Base-by-base conservation (phyloP, 352 stramenopile species). In the Halophytophthora polymorphica region DNA sequence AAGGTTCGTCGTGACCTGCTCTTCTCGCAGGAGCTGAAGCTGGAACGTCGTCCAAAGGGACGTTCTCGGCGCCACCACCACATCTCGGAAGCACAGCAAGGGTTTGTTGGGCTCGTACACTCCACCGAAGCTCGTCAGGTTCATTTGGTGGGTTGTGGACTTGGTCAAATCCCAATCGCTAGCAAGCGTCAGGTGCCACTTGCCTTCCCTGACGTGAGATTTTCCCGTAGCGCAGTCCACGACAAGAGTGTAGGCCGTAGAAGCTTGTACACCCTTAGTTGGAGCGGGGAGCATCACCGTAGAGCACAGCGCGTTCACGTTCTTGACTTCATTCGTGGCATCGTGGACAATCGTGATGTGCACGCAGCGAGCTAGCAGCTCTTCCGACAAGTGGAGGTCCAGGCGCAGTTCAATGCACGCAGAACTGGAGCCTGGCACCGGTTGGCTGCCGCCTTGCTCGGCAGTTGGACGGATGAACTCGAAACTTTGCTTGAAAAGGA, bases 51-150 rank as follows among this genome's bases (percentile, higher is more conserved):
- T 73, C 42, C 61, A 72, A 25, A 76, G 45, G 17, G 69, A 70
- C 17, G 64, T 66, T 38, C 66, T 77, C 15, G 79, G 71, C 28
- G 66, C 53, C 1, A 64, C 53, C 22, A 88, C 14, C 4, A 88
- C 63, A 47, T 93, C 82, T 38, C 82, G 79, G 18, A 93, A 83
- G 25, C 70, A 77, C 3, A 85, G 28, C 28, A 90, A 54, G 0
- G 73, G 61, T 15, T 85, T 84, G 61, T 93, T 93, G 17, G 82
- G 71, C 23, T 69, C 71, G 45, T 88, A 93, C 0, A 39, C 25
- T 1, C 71, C 79, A 28, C 57, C 64, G 36, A 88, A 92, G 1
- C 45, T 50, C 2, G 66, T 88, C 18, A 71, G 35, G 42, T 63
- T 71, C 45, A 73, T 77, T 23, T 58, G 45, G 37, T 76, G 64